Percentiles rank a stretch among this genome's conserved stretches.
Conservation (phyloP, 768 basidiomycete species). For the Lactifluus subvellereus region DNA sequence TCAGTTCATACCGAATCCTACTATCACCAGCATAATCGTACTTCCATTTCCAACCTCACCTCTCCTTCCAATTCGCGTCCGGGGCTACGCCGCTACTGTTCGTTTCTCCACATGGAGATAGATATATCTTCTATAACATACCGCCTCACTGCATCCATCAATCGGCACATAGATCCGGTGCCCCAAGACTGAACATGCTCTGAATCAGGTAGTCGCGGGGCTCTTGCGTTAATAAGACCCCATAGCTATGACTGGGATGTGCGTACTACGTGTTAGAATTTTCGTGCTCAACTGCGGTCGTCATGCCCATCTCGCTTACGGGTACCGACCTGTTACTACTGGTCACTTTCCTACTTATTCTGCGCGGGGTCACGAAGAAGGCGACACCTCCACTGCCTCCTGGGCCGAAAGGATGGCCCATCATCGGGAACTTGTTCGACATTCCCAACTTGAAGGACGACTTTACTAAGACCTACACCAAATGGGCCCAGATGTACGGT, state of each 20-base stretch:
- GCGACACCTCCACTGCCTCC: background rate
- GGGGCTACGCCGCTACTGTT: too few species aligned
- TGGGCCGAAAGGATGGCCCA: conserved; percentile 10
- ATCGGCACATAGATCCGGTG: background rate
- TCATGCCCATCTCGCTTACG: background rate
- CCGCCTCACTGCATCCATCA: background rate
- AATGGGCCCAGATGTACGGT: conserved; percentile 10
- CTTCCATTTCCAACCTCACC: too few species aligned
- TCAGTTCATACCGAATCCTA: too few species aligned
- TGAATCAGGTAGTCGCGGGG: background rate
- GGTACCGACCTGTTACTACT: background rate
- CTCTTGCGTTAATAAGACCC: background rate
- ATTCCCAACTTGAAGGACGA: background rate
- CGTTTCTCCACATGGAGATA: background rate
- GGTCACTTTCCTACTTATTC: background rate
- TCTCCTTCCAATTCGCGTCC: too few species aligned
- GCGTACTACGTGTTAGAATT: background rate
- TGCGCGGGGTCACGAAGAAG: background rate
- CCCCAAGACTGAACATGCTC: background rate
- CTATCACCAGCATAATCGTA: too few species aligned
- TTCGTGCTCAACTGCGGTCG: background rate
- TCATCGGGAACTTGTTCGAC: conserved; percentile 10
- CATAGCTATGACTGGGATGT: background rate
- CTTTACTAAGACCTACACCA: background rate
- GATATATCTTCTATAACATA: background rate